Evolutionary conservation across 176 grass and related monocot species (phyloP), one percentile per base, ranked within the genome.

Genomic region (Juncus effusus): DNA sequence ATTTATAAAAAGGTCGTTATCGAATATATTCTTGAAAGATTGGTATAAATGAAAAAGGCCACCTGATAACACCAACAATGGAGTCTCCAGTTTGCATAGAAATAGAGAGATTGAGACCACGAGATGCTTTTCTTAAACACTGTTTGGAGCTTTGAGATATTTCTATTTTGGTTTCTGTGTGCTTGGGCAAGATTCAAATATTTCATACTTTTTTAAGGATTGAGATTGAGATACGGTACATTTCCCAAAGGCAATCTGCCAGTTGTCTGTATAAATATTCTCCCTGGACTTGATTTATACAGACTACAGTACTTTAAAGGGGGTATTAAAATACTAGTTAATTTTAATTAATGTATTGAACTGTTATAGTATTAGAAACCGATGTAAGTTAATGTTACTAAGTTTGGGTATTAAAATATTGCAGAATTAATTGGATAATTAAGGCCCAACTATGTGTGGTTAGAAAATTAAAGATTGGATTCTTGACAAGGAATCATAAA

Each of bases 211-310:
- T 38, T 28, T 53, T 53, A 15, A 67, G 19, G 16, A 53, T 51
- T 13, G 51, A 40, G 50, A 58, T 51, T 69, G 67, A 51, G 41
- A 51, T 56, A 47, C 44, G 1, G 44, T 47, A 28, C 19, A 28
- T 28, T 69, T 19, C 6, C 38, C 41, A 56, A 15, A 58, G 67
- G 56, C 56, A 42, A 69, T 71, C 53, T 58, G 52, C 67, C 67
- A 71, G 53, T 40, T 71, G 10, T 56, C 41, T 47, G 10, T 10
- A 37, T 37, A 7, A 12, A 14, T 55, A 12, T 69, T 35, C 51
- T 58, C 54, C 13, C 13, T 70, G 14, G 67, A 70, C 67, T 28
- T 2, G 67, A 37, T 71, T 36, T 42, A 58, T 28, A 28, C 49
- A 52, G 0, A 52, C 12, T 52, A 52, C 49, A 52, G 49, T 7